Percentiles rank a stretch among this genome's conserved stretches.
phyloP scores from a whole-genome alignment of 2,329 filamentous ascomycete species.

The Aspergillus quadricinctus region DNA sequence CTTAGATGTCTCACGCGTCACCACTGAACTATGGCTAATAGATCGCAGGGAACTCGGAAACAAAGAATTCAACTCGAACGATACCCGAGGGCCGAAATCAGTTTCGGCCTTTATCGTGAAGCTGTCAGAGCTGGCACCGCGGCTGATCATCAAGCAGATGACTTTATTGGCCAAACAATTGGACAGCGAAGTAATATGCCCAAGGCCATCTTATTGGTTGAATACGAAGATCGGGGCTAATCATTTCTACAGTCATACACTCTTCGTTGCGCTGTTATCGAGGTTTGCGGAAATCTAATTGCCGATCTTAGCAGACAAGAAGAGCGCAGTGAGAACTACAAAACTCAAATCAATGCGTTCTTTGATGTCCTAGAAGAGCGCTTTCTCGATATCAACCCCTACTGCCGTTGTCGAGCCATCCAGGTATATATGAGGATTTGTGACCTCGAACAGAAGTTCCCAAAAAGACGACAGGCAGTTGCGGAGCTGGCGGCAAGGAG shows the following conservation, averaged over 20 bases:
- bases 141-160: constrained; percentile 96
- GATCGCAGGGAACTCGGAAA: constrained; percentile 73
- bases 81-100: constrained; percentile 91
- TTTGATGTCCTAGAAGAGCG: constrained; percentile 95
- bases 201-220: neutral
- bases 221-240: constrained; percentile 7
- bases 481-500: constrained; percentile 84
- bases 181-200: constrained; percentile 72
- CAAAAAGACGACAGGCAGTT: constrained; percentile 81
- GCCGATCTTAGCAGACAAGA: constrained; percentile 85
- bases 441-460: constrained; percentile 92
- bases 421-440: constrained; percentile 92
- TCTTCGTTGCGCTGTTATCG: constrained; percentile 85
- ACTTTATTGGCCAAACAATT: constrained; percentile 89
- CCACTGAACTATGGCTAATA: constrained; percentile 16
- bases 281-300: constrained; percentile 95
- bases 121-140: constrained; percentile 84
- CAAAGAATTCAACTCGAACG: constrained; percentile 97
- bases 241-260: constrained; percentile 67
- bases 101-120: constrained; percentile 91
- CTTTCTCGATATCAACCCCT: constrained; percentile 94
- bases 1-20: neutral
- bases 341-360: constrained; percentile 92
- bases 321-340: constrained; percentile 86
- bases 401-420: constrained; percentile 84